Evolutionary conservation across 768 basidiomycete genomes (phyloP).

Genomic region (Boletus sp.): DNA sequence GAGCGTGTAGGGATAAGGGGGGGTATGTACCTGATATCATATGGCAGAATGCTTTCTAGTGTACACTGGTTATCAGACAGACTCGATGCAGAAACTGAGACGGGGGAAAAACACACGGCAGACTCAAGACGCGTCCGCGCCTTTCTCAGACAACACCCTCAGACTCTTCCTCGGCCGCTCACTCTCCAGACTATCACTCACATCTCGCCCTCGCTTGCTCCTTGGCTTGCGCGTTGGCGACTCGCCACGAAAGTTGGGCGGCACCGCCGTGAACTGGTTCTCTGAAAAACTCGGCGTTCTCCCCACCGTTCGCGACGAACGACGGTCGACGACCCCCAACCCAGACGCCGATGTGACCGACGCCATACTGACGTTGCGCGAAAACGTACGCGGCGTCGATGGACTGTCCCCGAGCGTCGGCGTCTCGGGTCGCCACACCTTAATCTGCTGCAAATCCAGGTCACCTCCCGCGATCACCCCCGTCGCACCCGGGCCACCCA

Average conservation of each 20-base stretch:
- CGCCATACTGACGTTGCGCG: conserved; percentile 15
- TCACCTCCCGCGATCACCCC: not conserved
- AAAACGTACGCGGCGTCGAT: conserved; percentile 31
- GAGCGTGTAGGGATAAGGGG: conserved; percentile 59
- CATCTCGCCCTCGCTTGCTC: conserved; percentile 25
- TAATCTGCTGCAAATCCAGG: conserved; percentile 29
- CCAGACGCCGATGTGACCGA: conserved; percentile 2
- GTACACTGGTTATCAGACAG: not conserved
- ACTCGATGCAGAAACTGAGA: not conserved
- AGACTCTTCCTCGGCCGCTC: conserved; percentile 22
- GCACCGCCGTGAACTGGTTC: conserved; percentile 49
- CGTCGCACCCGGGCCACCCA: not conserved
- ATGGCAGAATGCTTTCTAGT: not conserved
- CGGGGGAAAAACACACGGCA: not conserved
- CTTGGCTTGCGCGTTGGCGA: conserved; percentile 31
- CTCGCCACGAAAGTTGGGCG: conserved; percentile 31
- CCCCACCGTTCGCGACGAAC: conserved; percentile 18
- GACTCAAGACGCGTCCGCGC: not conserved
- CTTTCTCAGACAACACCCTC: conserved; percentile 4
- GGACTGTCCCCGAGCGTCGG: not conserved
- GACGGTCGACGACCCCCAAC: not conserved
- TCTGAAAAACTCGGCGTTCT: conserved; percentile 32
- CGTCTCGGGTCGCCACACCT: not conserved
- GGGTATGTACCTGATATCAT: conserved; percentile 3
- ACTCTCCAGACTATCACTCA: conserved; percentile 10